Conservation (phyloP, 2,329 filamentous ascomycete species). For the Hymenoscyphus fraxineus region DNA sequence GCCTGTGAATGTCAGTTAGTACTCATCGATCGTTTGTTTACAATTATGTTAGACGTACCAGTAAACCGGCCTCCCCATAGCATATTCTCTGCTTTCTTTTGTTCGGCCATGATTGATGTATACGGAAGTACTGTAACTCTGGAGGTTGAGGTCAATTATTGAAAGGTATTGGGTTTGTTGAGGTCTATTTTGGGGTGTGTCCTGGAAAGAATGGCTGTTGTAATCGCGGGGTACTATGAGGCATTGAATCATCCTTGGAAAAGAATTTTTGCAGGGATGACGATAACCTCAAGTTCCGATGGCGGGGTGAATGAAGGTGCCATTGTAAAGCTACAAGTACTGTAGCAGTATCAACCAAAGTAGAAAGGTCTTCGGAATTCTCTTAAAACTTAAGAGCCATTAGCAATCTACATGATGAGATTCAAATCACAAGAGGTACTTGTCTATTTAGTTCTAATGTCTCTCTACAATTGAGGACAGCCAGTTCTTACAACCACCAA, state of each 20-base stretch:
- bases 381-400: no score
- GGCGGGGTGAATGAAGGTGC: not conserved
- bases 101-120: slow-evolving; percentile 25
- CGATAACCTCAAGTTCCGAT: not conserved
- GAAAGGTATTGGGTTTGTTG: not conserved
- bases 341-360: no score
- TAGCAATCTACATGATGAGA: no score
- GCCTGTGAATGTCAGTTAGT: slow-evolving; percentile 46
- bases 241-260: not conserved
- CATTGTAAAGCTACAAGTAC: no score
- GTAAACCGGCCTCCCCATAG: slow-evolving; percentile 61
- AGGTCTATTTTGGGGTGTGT: not conserved
- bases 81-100: slow-evolving; percentile 40
- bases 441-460: no score
- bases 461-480: no score
- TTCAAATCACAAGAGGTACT: not conserved
- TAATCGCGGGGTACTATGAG: not conserved
- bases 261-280: slow-evolving; percentile 3
- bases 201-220: not conserved
- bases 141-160: not conserved
- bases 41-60: slow-evolving; percentile 37
- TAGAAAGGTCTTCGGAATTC: no score
- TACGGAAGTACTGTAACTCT: slow-evolving; percentile 10
- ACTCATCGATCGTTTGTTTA: not conserved
- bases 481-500: no score